Evolutionary conservation across 2,329 filamentous ascomycete genomes (phyloP).

Genomic region (Colletotrichum viniferum): DNA sequence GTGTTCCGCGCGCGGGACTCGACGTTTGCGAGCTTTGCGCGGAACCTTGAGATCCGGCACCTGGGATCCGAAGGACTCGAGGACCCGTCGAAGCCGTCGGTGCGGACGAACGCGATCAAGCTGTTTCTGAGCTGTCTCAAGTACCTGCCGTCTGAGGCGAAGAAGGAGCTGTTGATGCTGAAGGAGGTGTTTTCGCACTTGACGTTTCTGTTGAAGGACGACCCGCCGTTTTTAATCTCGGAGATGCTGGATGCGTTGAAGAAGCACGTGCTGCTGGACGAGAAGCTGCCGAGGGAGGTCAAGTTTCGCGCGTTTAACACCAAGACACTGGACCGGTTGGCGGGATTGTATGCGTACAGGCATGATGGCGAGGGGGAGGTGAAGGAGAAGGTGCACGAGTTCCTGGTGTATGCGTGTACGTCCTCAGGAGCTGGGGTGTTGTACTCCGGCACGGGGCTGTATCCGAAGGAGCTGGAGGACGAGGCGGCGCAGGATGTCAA

Average conservation of each 20-base stretch:
- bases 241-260: slow-evolving; percentile 78
- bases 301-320: slow-evolving; percentile 81
- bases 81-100: slow-evolving; percentile 73
- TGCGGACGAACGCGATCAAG: slow-evolving; percentile 81
- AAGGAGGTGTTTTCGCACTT: slow-evolving; percentile 83
- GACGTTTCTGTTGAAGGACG: slow-evolving; percentile 77
- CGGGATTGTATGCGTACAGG: slow-evolving; percentile 71
- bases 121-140: slow-evolving; percentile 82
- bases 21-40: slow-evolving; percentile 79
- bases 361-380: slow-evolving; percentile 57
- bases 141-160: slow-evolving; percentile 77
- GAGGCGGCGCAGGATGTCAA: slow-evolving; percentile 39
- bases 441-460: slow-evolving; percentile 80
- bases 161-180: slow-evolving; percentile 80
- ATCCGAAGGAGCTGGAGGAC: slow-evolving; percentile 72
- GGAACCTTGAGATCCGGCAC: slow-evolving; percentile 77
- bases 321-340: slow-evolving; percentile 73
- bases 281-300: slow-evolving; percentile 70
- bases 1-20: slow-evolving; percentile 80
- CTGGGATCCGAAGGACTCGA: slow-evolving; percentile 57
- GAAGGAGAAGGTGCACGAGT: slow-evolving; percentile 72
- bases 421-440: slow-evolving; percentile 75
- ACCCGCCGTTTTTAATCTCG: slow-evolving; percentile 74
- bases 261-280: slow-evolving; percentile 74
- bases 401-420: slow-evolving; percentile 78